A percentile compares a stretch with the other conserved stretches of the same genome.
phyloP scores from a whole-genome alignment of 305 asterid genomes.

The Fraxinus ornus region DNA sequence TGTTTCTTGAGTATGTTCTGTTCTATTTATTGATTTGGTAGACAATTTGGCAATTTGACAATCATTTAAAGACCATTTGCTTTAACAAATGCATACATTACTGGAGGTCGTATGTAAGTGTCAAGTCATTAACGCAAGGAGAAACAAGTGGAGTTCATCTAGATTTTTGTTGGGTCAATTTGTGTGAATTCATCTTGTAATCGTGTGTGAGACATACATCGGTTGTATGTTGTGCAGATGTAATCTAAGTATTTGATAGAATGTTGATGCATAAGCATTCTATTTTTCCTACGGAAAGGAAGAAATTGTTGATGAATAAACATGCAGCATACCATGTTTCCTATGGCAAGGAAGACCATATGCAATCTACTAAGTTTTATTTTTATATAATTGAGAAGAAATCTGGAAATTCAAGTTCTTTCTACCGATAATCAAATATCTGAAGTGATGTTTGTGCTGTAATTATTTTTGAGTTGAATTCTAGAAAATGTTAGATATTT shows the following conservation, averaged over 20 bases:
- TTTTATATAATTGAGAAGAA: neutral
- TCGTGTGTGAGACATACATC: neutral
- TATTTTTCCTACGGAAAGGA: neutral
- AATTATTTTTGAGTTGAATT: neutral
- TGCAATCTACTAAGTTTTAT: neutral
- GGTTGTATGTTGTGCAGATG: neutral
- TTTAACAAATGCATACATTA: neutral
- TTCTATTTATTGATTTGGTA: neutral
- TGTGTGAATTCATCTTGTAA: neutral
- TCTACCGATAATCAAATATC: neutral
- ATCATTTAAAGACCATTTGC: neutral
- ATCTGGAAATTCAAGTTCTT: neutral
- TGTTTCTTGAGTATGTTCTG: neutral
- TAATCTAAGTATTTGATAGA: neutral
- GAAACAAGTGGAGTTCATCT: neutral
- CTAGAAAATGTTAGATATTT: neutral
- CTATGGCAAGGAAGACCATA: neutral
- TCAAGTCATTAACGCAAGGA: neutral
- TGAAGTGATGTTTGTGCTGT: neutral
- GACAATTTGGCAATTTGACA: neutral
- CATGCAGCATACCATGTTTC: neutral
- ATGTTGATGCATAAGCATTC: neutral
- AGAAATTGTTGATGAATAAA: neutral
- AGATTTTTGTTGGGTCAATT: neutral
- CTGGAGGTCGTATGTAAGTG: neutral